Evolutionary conservation across 306 rosid genomes (phyloP).

Genomic region (Argentina anserina): DNA sequence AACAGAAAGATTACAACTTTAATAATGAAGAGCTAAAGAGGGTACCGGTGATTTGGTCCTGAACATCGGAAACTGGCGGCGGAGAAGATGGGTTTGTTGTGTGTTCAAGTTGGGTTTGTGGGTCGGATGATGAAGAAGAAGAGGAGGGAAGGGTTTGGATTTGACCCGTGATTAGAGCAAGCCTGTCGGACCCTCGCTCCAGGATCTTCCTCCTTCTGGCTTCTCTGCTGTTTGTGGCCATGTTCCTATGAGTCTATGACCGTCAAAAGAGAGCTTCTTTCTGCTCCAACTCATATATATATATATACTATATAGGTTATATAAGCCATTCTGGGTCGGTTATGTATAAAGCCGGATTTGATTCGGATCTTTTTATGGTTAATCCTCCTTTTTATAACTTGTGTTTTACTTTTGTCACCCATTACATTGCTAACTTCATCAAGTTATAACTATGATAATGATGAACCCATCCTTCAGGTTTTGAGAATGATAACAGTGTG

Average conservation of each 20-base stretch:
- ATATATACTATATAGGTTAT: no score
- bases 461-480: background rate
- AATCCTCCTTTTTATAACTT: background rate
- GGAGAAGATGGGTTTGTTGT: slow-evolving; percentile 15
- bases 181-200: slow-evolving; percentile 70
- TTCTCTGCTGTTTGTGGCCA: slow-evolving; percentile 64
- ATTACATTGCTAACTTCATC: background rate
- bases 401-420: background rate
- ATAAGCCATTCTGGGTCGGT: background rate
- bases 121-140: slow-evolving; percentile 11
- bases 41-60: slow-evolving; percentile 38
- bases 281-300: background rate
- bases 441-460: background rate
- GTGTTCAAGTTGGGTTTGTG: slow-evolving; percentile 6
- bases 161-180: slow-evolving; percentile 71
- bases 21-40: background rate
- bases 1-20: background rate
- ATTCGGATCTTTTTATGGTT: background rate
- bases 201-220: slow-evolving; percentile 59
- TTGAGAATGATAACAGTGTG: no score
- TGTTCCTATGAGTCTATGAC: slow-evolving; percentile 6
- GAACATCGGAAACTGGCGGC: slow-evolving; percentile 25
- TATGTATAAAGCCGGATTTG: background rate
- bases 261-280: no score
- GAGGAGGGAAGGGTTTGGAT: slow-evolving; percentile 34